Evolutionary conservation across 495 filamentous ascomycete species (phyloP).

Genomic region (Penicillium riverlandense): DNA sequence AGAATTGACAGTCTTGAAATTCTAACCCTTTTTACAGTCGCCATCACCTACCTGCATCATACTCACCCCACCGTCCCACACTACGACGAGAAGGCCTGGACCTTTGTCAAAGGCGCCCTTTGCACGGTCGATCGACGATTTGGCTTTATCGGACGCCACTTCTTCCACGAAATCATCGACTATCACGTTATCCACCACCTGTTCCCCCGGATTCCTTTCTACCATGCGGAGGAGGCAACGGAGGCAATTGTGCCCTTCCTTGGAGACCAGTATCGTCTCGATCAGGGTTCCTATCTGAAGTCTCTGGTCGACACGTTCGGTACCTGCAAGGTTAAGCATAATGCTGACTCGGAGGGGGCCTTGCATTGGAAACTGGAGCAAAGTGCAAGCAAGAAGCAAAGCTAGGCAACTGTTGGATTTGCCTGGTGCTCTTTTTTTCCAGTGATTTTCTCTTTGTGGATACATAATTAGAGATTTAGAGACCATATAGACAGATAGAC

Average conservation of each 20-base stretch:
- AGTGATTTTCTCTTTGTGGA: too few species aligned
- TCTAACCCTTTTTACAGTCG: conserved; percentile 36
- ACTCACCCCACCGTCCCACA: conserved; percentile 82
- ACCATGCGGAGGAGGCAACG: conserved; percentile 82
- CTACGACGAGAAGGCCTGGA: conserved; percentile 71
- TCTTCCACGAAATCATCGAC: conserved; percentile 89
- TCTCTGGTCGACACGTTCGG: conserved; percentile 10
- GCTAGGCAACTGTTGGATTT: conserved; percentile 7
- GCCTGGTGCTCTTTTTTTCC: neutral
- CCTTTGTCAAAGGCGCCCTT: conserved; percentile 76
- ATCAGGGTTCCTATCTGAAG: conserved; percentile 15
- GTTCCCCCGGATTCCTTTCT: conserved; percentile 79
- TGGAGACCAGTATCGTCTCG: conserved; percentile 62
- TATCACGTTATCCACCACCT: conserved; percentile 90
- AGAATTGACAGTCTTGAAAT: neutral
- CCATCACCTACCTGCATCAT: conserved; percentile 87
- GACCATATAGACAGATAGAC: too few species aligned
- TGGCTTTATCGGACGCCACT: conserved; percentile 77
- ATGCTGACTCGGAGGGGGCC: conserved; percentile 11
- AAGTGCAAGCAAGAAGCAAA: conserved; percentile 7
- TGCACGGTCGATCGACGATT: conserved; percentile 86
- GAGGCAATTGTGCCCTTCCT: conserved; percentile 79
- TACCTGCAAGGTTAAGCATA: conserved; percentile 11
- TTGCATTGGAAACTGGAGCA: conserved; percentile 11
- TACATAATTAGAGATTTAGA: too few species aligned